Base-by-base conservation (phyloP, 352 stramenopile species). In the Phytophthora idaei region DNA sequence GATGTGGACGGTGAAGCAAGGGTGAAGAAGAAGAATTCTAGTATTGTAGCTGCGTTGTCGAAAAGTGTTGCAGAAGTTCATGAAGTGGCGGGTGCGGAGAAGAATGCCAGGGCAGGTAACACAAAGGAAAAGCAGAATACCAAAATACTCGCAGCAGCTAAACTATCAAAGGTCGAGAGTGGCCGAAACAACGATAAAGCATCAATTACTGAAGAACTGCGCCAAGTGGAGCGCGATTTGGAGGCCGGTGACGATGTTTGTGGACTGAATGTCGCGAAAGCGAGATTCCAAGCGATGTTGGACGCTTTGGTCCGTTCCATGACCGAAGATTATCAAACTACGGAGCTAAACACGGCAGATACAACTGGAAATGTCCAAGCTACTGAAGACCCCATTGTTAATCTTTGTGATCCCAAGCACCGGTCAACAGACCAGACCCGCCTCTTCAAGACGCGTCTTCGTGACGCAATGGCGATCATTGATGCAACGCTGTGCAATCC, bases 391-490 rank as follows among this genome's bases (percentile, higher is more conserved):
- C 36, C 36, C 36, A 78, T 87, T 50, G 63, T 55, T 2, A 67
- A 80, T 17, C 69, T 87, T 57, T 87, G 81, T 57, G 80, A 84
- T 51, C 51, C 73, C 0, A 67, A 76, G 28, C 59, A 70, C 6
- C 72, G 74, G 42, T 78, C 78, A 4, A 51, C 56, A n/a, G 68
- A 70, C 12, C 74, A 90, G 55, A 83, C 67, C 9, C 64, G 61
- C 37, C 75, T 77, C 29, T 87, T 90, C 58, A 87, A 87, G 41
- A 70, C 74, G 11, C 72, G 81, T 39, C 56, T 90, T 42, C 78
- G 76, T 42, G 79, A 82, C 47, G 68, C 81, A n/a, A 85, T 90
- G 21, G 15, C 73, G 44, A 86, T 90, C 55, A 75, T 87, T 9
- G 78, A 90, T 46, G 77, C 78, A 27, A 64, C 77, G 53, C 69